These are phyloP conservation scores for Saussurea involucrata DNA, from an alignment of 129 eudicot genomes.

Conservation along the genomic window DNA sequence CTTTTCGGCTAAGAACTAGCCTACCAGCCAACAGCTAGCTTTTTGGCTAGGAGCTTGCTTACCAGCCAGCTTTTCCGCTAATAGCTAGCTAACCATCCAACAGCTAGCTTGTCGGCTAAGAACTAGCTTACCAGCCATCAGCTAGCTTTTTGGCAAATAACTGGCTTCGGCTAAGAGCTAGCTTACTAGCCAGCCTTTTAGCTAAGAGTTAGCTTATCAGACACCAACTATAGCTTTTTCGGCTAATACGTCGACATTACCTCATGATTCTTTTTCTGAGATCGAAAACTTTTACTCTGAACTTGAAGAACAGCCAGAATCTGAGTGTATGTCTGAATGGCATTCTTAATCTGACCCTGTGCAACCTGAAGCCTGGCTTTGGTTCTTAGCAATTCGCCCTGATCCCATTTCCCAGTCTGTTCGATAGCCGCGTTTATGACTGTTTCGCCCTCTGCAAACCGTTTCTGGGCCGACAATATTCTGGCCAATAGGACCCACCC, in stretches of 20 bases:
- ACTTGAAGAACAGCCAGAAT: constrained; percentile 86
- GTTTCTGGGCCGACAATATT: constrained; percentile 73
- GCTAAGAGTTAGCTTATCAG: neutral
- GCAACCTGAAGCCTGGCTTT: constrained; percentile 89
- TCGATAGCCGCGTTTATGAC: constrained; percentile 77
- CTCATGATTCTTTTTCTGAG: constrained; percentile 41
- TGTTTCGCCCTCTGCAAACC: constrained; percentile 61
- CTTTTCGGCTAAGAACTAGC: neutral
- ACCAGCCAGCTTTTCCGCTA: no score
- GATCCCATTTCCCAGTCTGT: constrained; percentile 89
- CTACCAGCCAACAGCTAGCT: neutral
- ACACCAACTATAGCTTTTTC: no score
- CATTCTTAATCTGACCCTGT: constrained; percentile 75
- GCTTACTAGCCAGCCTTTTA: neutral
- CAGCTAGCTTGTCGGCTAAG: neutral
- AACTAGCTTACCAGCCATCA: neutral
- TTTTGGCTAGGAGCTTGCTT: no score
- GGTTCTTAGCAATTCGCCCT: constrained; percentile 62
- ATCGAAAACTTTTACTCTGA: constrained; percentile 62
- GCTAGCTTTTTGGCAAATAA: neutral
- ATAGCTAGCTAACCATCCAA: no score
- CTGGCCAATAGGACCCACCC: constrained; percentile 76
- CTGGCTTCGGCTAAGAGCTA: no score
- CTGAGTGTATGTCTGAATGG: constrained; percentile 73
- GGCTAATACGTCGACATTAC: constrained; percentile 17